These are phyloP conservation scores for Clohesyomyces aquaticus DNA, from an alignment of 495 filamentous ascomycete genomes.

Conservation along the genomic window DNA sequence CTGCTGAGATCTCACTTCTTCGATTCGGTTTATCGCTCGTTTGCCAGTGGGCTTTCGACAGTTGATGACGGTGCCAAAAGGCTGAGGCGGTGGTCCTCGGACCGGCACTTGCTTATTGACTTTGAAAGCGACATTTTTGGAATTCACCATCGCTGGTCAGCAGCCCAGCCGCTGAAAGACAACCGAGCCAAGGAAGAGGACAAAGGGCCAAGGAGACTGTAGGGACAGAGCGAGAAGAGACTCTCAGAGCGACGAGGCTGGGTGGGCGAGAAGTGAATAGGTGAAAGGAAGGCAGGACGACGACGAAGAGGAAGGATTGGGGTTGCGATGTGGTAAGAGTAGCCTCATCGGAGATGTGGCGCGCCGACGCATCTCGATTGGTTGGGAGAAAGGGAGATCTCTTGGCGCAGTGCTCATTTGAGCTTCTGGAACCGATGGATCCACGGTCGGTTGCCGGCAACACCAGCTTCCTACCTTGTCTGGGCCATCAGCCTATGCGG, in stretches of 20 bases:
- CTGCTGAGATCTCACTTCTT: slow-evolving; percentile 21
- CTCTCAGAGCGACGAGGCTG: background rate
- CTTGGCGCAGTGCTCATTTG: background rate
- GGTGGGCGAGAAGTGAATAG: background rate
- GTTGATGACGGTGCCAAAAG: slow-evolving; percentile 31
- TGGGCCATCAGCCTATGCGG: slow-evolving; percentile 8
- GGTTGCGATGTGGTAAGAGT: background rate
- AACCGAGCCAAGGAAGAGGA: slow-evolving; percentile 5
- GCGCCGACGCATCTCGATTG: background rate
- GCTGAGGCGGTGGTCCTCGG: slow-evolving; percentile 8
- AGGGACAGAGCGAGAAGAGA: slow-evolving; percentile 8
- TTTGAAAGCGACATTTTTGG: slow-evolving; percentile 36
- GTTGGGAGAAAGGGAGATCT: background rate
- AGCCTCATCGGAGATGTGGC: background rate
- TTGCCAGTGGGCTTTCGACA: slow-evolving; percentile 29
- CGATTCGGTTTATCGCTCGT: background rate
- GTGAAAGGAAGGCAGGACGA: slow-evolving; percentile 9
- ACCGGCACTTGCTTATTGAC: slow-evolving; percentile 31
- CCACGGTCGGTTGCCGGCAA: background rate
- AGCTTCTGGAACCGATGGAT: background rate
- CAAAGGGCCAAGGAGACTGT: background rate
- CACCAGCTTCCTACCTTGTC: background rate
- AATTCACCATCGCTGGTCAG: slow-evolving; percentile 34
- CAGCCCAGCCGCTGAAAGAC: slow-evolving; percentile 23
- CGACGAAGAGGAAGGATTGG: slow-evolving; percentile 16